A percentile compares a stretch with the other conserved stretches of the same genome.
Evolutionary conservation across 2,329 filamentous ascomycete genomes (phyloP).

Genomic region (Ceratocystis destructans): DNA sequence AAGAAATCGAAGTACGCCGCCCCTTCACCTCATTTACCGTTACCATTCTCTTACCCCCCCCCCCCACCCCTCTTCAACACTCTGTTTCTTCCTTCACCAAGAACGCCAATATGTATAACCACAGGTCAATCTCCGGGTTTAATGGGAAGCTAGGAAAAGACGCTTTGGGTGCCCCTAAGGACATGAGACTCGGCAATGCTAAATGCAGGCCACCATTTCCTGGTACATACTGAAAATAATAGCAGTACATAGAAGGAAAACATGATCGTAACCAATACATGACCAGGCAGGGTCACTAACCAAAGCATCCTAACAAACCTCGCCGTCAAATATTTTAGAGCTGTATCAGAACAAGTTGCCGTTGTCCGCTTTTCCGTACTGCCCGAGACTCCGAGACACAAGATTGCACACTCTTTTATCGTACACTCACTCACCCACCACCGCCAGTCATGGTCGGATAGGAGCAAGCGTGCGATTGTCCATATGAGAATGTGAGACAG

Average conservation of each 20-base stretch:
- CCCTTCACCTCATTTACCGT: not conserved
- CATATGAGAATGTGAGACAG: not conserved
- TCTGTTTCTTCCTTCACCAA: not conserved
- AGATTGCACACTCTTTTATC: not conserved
- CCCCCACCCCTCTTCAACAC: not conserved
- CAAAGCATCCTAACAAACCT: not conserved
- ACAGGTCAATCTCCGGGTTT: not conserved
- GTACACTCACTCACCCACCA: not conserved
- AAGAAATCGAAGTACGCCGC: not conserved
- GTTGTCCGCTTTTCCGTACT: not conserved
- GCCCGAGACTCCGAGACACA: not conserved
- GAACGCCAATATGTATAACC: not conserved
- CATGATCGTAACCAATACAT: not conserved
- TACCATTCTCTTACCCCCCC: not conserved
- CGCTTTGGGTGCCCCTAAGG: too few species aligned
- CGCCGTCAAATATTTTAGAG: not conserved
- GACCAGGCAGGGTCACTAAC: too few species aligned
- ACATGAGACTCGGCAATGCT: too few species aligned
- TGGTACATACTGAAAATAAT: too few species aligned
- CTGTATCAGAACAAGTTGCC: not conserved
- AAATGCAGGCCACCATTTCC: too few species aligned
- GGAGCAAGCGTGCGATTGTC: conserved; percentile 11
- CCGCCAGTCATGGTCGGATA: conserved; percentile 1
- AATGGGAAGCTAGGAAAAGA: too few species aligned
- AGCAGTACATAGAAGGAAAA: not conserved